Evolutionary conservation across 1,139 yeast species (phyloP), one percentile per base, ranked within the genome.

Genomic region (Yamadazyma atlantica): DNA sequence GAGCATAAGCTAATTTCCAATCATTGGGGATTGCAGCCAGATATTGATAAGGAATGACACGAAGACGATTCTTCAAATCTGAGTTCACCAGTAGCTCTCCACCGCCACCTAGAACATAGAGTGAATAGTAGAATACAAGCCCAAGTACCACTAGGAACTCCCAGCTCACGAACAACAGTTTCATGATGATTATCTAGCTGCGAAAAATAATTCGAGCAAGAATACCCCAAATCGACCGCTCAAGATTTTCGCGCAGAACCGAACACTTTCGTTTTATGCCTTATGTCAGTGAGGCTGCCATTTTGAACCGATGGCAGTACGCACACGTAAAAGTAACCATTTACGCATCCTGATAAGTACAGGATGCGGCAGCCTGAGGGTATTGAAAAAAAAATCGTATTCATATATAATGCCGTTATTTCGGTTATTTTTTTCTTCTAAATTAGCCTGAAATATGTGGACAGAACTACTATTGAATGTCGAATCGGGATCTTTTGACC

Each of bases 1-100:
- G 72, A 32, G 63, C 53, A 42, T 66, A 66, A 12, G 40, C 52
- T 16, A 47, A 30, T n/a, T 36, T 36, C 26, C 12, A 23, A 23
- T 23, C 11, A 5, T 23, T 5, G 12, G 26, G 12, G 26, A 23
- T n/a, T 4, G 26, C 5, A 28, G 31, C 16, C 14, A 16, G n/a
- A 27, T 14, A 27, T 11, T 27, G 17, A 13, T 27, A 27, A 16
- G 30, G 19, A 27, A 27, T 27, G 16, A 27, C 30, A 4, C 5
- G 11, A 9, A 27, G 19, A 5, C 30, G 30, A 11, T 6, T 16
- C 10, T 14, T 7, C 30, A 27, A 27, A 16, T 27, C 19, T 14
- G 5, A 4, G 12, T 5, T 27, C n/a, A 27, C 11, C 30, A 16
- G 19, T 27, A 27, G 12, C 4, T 16, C 12, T 7, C 10, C 11